A percentile compares a stretch with the other conserved stretches of the same genome.
phyloP scores from a whole-genome alignment of 331 rosid species.

The Arachis monticola region DNA sequence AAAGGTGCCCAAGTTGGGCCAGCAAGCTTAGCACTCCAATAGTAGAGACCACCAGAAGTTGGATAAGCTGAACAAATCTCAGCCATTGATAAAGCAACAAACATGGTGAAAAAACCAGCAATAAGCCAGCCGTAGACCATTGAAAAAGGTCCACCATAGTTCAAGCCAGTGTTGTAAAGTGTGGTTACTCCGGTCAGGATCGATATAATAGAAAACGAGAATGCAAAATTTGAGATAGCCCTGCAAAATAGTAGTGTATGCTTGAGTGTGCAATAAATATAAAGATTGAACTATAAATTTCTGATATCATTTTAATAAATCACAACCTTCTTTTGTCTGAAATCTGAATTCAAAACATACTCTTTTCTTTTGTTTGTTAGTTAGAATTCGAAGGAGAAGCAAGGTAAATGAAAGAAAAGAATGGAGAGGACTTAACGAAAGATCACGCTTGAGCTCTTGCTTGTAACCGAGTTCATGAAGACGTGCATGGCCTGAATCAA shows the following conservation, averaged over 20 bases:
- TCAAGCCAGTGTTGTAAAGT: constrained; percentile 79
- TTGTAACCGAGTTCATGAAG: constrained; percentile 93
- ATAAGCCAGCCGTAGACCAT: constrained; percentile 88
- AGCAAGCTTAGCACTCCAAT: constrained; percentile 99
- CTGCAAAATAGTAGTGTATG: constrained; percentile 51
- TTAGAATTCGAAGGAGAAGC: not conserved
- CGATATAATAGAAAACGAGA: constrained; percentile 92
- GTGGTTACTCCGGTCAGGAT: constrained; percentile 94
- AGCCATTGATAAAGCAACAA: constrained; percentile 91
- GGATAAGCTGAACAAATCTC: constrained; percentile 96
- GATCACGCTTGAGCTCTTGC: constrained; percentile 98
- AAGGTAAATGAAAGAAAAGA: not conserved
- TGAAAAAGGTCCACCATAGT: constrained; percentile 83
- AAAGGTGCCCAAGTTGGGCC: constrained; percentile 93
- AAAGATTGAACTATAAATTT: not conserved
- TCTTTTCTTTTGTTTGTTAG: no score
- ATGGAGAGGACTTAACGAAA: constrained; percentile 59
- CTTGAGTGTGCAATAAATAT: not conserved
- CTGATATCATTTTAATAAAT: no score
- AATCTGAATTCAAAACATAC: no score
- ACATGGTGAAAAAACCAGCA: constrained; percentile 76
- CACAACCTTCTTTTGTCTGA: no score
- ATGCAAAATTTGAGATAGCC: constrained; percentile 85
- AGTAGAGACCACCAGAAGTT: constrained; percentile 96
- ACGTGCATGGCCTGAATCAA: constrained; percentile 87